Evolutionary conservation across 2,329 filamentous ascomycete species (phyloP).

Genomic region (Whalleya microplaca): DNA sequence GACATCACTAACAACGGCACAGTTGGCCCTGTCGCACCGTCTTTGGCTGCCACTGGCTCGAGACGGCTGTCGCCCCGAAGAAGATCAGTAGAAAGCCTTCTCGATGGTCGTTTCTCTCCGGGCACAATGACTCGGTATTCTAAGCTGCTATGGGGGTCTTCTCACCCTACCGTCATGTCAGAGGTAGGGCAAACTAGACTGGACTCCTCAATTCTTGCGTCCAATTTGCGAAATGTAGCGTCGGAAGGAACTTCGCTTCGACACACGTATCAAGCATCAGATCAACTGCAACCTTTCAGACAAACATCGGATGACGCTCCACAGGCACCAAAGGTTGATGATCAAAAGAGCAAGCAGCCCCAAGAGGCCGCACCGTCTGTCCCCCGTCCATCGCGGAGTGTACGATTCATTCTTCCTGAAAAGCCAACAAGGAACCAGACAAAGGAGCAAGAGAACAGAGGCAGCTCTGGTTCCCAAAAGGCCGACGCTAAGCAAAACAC

Average conservation of each 20-base stretch:
- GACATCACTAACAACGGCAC: not conserved
- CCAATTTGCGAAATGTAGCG: not conserved
- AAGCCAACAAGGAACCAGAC: not conserved
- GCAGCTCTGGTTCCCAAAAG: not conserved
- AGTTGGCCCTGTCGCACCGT: not conserved
- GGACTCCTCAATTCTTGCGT: not conserved
- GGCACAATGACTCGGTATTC: not conserved
- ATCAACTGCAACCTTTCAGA: not conserved
- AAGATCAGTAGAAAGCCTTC: constrained; percentile 12
- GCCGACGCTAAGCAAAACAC: not conserved
- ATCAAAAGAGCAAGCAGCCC: not conserved
- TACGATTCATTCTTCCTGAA: not conserved
- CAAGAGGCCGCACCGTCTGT: not conserved
- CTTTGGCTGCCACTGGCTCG: not conserved
- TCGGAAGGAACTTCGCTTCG: not conserved
- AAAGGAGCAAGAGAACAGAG: not conserved
- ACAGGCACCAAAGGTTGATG: not conserved
- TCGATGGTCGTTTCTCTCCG: not conserved
- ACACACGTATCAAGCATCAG: not conserved
- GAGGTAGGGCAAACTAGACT: not conserved
- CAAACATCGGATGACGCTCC: not conserved
- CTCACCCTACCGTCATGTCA: not conserved
- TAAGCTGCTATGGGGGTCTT: not conserved
- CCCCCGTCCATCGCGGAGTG: not conserved
- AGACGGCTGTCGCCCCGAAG: not conserved